These are phyloP conservation scores for Amylostereum areolatum DNA, from an alignment of 1,284 basidiomycete genomes.

Conservation along the genomic window DNA sequence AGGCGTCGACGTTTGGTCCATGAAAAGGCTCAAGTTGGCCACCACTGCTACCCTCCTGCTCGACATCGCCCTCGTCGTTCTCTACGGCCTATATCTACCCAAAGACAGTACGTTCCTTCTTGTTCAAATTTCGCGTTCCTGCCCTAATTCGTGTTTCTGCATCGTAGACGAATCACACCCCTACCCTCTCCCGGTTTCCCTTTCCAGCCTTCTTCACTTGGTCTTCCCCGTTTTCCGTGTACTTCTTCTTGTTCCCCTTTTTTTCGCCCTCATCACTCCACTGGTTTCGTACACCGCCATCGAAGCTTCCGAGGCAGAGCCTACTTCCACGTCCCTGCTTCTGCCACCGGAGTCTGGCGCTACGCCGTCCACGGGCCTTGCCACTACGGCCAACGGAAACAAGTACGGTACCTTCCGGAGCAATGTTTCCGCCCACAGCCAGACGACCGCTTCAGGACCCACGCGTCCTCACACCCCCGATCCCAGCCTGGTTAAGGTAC, in stretches of 20 bases:
- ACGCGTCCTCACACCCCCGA: slow-evolving; percentile 59
- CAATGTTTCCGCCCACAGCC: slow-evolving; percentile 36
- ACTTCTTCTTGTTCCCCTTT: slow-evolving; percentile 53
- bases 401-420: slow-evolving; percentile 74
- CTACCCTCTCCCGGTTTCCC: slow-evolving; percentile 24
- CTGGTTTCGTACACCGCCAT: slow-evolving; percentile 54
- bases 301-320: slow-evolving; percentile 32
- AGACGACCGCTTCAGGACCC: slow-evolving; percentile 43
- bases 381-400: slow-evolving; percentile 38
- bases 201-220: slow-evolving; percentile 50
- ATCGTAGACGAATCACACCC: slow-evolving; percentile 22
- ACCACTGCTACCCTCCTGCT: slow-evolving; percentile 46
- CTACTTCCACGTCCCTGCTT: slow-evolving; percentile 47
- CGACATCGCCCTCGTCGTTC: slow-evolving; percentile 52
- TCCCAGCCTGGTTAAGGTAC: slow-evolving; percentile 19
- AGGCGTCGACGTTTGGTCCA: slow-evolving; percentile 65
- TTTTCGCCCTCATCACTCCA: slow-evolving; percentile 52
- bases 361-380: slow-evolving; percentile 39
- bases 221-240: slow-evolving; percentile 60
- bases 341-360: slow-evolving; percentile 38
- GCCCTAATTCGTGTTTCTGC: slow-evolving; percentile 1
- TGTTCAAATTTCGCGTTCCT: not conserved
- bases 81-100: slow-evolving; percentile 42
- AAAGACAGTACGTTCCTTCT: slow-evolving; percentile 35
- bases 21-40: slow-evolving; percentile 49